phyloP scores from a whole-genome alignment of 805 yeast species.

The Lipomyces spencermartinsiae region DNA sequence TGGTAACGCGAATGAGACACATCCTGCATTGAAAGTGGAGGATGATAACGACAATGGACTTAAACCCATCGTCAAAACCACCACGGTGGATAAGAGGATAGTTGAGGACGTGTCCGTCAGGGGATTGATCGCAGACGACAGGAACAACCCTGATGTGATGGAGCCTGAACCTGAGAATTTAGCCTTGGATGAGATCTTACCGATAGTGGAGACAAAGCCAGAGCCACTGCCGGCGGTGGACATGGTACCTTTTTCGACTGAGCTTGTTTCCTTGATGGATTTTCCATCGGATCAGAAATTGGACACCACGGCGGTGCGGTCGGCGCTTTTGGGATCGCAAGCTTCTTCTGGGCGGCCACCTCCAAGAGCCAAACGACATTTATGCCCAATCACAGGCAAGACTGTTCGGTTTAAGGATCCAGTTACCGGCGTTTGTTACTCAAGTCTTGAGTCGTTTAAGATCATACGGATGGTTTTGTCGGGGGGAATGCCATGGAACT shows the following conservation, averaged over 20 bases:
- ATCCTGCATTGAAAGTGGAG: background rate
- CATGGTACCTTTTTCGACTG: constrained; percentile 21
- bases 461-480: constrained; percentile 58
- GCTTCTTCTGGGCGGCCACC: constrained; percentile 37
- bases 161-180: background rate
- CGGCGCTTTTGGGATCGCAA: constrained; percentile 67
- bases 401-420: constrained; percentile 90
- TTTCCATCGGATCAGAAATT: constrained; percentile 16
- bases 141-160: background rate
- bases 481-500: constrained; percentile 61
- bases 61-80: background rate
- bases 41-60: background rate
- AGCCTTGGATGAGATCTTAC: background rate
- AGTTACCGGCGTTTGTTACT: constrained; percentile 82
- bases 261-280: constrained; percentile 23
- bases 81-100: background rate
- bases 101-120: background rate
- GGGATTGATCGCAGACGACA: background rate
- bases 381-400: constrained; percentile 77
- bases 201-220: background rate
- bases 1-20: background rate
- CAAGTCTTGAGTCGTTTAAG: constrained; percentile 79
- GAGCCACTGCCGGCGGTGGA: background rate
- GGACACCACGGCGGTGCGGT: constrained; percentile 44
- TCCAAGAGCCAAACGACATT: constrained; percentile 64